Conservation (phyloP, 139 green algal genomes). For the Picochlorum sp. region DNA sequence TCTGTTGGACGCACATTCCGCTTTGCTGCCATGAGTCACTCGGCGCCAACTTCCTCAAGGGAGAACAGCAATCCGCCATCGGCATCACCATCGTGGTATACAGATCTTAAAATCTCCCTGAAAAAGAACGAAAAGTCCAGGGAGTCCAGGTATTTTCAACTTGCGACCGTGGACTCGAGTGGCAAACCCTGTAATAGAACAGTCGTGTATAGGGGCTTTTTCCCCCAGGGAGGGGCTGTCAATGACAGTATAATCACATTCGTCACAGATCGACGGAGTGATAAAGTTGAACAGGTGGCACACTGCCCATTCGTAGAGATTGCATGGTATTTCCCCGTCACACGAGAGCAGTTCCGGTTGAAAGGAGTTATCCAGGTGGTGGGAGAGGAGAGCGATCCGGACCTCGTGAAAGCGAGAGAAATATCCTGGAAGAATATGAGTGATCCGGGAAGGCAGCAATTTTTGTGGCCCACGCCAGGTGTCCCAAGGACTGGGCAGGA, state of each 20-base stretch:
- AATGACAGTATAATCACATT: too few species aligned
- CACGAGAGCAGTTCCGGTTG: slow-evolving; percentile 61
- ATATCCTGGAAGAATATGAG: slow-evolving; percentile 28
- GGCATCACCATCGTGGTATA: slow-evolving; percentile 15
- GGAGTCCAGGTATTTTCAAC: slow-evolving; percentile 52
- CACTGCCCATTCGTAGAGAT: slow-evolving; percentile 45
- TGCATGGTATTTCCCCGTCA: slow-evolving; percentile 68
- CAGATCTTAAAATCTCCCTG: slow-evolving; percentile 13
- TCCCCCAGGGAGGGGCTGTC: background rate
- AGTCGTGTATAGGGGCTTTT: slow-evolving; percentile 65
- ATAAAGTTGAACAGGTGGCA: slow-evolving; percentile 44
- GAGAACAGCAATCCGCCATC: too few species aligned
- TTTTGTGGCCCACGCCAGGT: slow-evolving; percentile 26
- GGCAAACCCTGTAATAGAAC: slow-evolving; percentile 63
- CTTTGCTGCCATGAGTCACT: too few species aligned
- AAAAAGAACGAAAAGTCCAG: slow-evolving; percentile 9
- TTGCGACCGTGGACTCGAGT: slow-evolving; percentile 61
- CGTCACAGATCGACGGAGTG: slow-evolving; percentile 49
- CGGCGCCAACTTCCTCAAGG: too few species aligned
- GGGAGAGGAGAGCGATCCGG: slow-evolving; percentile 7
- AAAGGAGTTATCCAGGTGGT: slow-evolving; percentile 46
- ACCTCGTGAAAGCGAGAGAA: slow-evolving; percentile 8
- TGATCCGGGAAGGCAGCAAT: slow-evolving; percentile 28
- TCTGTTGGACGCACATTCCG: too few species aligned
- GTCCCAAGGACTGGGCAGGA: slow-evolving; percentile 9